A percentile compares a stretch with the other conserved stretches of the same genome.
Conservation (phyloP, 495 filamentous ascomycete species). For the Pyrenopolyporus hunteri region DNA sequence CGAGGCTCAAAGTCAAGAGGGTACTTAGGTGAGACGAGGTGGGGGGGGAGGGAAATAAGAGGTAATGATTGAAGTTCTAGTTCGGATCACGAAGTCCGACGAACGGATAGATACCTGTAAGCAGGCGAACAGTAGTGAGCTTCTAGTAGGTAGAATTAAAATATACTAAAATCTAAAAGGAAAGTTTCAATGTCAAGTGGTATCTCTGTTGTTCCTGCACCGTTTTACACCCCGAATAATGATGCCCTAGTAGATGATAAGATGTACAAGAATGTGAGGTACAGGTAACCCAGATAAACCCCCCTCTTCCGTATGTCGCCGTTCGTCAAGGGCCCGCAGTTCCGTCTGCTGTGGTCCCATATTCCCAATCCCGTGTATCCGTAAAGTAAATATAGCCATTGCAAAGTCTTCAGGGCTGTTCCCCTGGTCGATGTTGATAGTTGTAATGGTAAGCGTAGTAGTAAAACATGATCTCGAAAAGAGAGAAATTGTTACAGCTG, state of each 20-base stretch:
- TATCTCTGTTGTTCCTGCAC: constrained; percentile 29
- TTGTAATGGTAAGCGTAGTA: neutral
- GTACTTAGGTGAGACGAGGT: no score
- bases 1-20: no score
- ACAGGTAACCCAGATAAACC: constrained; percentile 3
- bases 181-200: constrained; percentile 28
- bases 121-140: neutral
- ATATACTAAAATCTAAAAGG: no score
- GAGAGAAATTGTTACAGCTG: neutral
- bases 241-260: constrained; percentile 19
- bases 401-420: neutral
- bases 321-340: neutral
- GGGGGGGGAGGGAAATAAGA: no score
- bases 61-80: no score
- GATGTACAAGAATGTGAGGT: constrained; percentile 27
- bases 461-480: constrained; percentile 1
- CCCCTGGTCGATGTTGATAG: neutral
- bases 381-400: neutral
- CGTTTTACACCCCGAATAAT: constrained; percentile 34
- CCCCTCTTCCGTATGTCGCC: constrained; percentile 2
- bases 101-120: neutral
- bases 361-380: neutral
- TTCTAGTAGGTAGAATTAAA: no score
- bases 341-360: neutral
- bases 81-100: no score